These are phyloP conservation scores for Nigrospora oryzae DNA, from an alignment of 2,329 filamentous ascomycete species.

Conservation along the genomic window DNA sequence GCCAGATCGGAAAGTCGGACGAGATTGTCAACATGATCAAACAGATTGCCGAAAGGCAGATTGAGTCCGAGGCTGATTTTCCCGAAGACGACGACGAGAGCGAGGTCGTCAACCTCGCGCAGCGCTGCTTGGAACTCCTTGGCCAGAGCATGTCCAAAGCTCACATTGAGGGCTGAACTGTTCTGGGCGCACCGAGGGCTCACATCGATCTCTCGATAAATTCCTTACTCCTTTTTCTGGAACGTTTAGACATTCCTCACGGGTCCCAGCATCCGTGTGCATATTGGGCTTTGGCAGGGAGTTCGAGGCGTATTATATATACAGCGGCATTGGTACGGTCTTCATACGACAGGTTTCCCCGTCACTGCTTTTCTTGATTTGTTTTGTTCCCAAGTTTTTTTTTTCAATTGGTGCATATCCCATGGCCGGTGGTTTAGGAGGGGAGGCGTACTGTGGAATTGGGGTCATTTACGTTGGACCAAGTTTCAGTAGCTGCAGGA, in stretches of 20 bases:
- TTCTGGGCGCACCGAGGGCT: not conserved
- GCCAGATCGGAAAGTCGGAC: slow-evolving; percentile 79
- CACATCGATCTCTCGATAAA: too few relatives aligned
- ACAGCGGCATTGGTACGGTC: slow-evolving; percentile 14
- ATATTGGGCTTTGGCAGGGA: slow-evolving; percentile 29
- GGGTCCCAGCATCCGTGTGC: slow-evolving; percentile 21
- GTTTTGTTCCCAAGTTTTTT: slow-evolving; percentile 8
- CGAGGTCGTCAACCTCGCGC: slow-evolving; percentile 85
- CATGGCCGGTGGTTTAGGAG: slow-evolving; percentile 10
- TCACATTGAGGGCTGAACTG: slow-evolving; percentile 68
- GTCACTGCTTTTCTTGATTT: not conserved
- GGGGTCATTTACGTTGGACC: not conserved
- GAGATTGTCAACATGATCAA: slow-evolving; percentile 90
- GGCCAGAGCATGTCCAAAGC: slow-evolving; percentile 69
- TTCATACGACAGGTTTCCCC: not conserved
- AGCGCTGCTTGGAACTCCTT: slow-evolving; percentile 80
- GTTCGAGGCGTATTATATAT: slow-evolving; percentile 34
- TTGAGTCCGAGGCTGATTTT: slow-evolving; percentile 79
- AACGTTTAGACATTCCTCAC: not conserved
- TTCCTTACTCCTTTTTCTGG: slow-evolving; percentile 16
- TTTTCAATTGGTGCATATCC: slow-evolving; percentile 19
- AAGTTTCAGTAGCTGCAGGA: not conserved
- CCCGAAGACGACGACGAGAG: slow-evolving; percentile 78
- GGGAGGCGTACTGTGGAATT: slow-evolving; percentile 6
- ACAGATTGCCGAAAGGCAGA: slow-evolving; percentile 78